Evolutionary conservation across 305 asterid species (phyloP).

Genomic region (Fraxinus angustifolia): DNA sequence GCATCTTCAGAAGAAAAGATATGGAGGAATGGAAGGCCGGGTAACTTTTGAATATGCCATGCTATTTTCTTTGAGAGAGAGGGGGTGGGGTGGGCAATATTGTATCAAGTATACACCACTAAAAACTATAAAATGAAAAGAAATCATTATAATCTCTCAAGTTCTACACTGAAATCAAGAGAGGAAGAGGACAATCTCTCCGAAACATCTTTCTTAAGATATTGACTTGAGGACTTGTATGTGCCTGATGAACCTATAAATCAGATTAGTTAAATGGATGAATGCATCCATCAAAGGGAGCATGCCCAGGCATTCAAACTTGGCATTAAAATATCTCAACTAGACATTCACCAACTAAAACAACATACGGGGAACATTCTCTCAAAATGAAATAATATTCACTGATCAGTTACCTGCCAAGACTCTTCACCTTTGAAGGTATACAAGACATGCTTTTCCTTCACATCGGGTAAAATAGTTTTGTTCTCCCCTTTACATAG

Average conservation of each 20-base stretch:
- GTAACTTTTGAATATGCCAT: not conserved
- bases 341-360: not conserved
- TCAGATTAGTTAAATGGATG: not conserved
- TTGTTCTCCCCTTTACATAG: conserved; percentile 64
- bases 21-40: not conserved
- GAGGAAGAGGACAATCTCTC: not conserved
- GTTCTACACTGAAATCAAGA: not conserved
- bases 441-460: conserved; percentile 48
- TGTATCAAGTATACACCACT: not conserved
- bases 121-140: not conserved
- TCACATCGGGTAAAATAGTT: conserved; percentile 71
- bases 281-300: not conserved
- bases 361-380: not conserved
- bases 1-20: not conserved
- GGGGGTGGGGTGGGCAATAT: no score
- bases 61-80: not conserved
- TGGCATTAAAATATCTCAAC: not conserved
- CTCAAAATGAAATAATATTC: not conserved
- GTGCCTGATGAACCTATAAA: not conserved
- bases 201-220: not conserved
- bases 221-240: not conserved
- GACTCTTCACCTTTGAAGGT: conserved; percentile 84
- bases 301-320: not conserved
- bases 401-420: conserved; percentile 68
- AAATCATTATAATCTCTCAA: not conserved